Base-by-base conservation (phyloP, 1,139 yeast species). In the Zygosaccharomyces sapae region DNA sequence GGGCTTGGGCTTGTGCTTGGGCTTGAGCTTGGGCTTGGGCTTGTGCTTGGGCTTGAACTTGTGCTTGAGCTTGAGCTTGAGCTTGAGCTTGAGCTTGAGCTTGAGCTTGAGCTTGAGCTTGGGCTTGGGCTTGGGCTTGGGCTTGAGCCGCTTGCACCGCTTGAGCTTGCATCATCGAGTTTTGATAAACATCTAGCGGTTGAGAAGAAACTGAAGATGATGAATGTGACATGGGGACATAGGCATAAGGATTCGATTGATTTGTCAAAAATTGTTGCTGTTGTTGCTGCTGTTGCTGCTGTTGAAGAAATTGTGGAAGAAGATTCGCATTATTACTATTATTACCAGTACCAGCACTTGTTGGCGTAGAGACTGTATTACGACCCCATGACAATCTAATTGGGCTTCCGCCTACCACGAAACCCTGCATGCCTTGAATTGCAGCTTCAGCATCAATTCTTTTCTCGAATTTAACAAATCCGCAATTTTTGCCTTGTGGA, bases 401-500 rank as follows among this genome's bases (percentile, higher is more conserved):
- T 46, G 96, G 76, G 45, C 86, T 82, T 45, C 90, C 94, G 9
- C 89, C 94, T 59, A 90, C 83, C 33, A 89, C 82, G 62, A 83
- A 89, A 3, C 97, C 97, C 69, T 89, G 96, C 95, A 90, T 85
- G 46, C 86, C 86, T 39, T 84, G 79, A 55, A 89, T 88, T 10
- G 97, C 96, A 43, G 82, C 81, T 66, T 89, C 96, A 0, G 97
- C 97, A 55, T 88, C 86, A 53, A 81, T 83, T 49, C 95, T 75
- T 36, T 80, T 77, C 25, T 81, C 76, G 63, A 82, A 89, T 66
- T 86, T 94, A 48, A 89, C 90, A 70, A 89, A 90, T 1, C 96
- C 97, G 69, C 97, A 89, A 49, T 94, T 94, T 64, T 89, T 89
- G 12, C 96, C 96, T 4, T 84, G 82, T 7, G 96, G 96, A 44